Evolutionary conservation across 768 basidiomycete species (phyloP).

Genomic region (Zangia roseola): DNA sequence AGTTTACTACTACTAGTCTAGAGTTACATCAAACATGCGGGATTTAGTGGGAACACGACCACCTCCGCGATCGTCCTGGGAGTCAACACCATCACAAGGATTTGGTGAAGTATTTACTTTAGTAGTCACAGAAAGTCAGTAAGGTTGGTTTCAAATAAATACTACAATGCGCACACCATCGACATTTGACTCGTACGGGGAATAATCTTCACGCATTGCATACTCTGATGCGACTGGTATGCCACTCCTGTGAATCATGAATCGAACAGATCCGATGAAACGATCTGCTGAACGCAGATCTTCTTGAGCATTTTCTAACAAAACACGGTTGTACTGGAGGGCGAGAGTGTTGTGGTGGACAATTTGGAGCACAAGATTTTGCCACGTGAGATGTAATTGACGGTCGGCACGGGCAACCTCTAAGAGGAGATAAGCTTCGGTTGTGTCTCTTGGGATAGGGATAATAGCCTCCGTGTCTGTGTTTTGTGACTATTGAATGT

Average conservation of each 20-base stretch:
- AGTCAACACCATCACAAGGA: too few relatives aligned
- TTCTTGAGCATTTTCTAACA: conserved; percentile 1
- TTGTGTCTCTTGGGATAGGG: not conserved
- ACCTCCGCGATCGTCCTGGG: too few relatives aligned
- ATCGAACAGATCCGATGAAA: not conserved
- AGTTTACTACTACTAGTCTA: too few relatives aligned
- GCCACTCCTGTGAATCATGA: not conserved
- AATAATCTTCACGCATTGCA: conserved; percentile 3
- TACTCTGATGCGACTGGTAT: not conserved
- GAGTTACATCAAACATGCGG: too few relatives aligned
- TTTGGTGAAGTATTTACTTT: too few relatives aligned
- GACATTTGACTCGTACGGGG: too few relatives aligned
- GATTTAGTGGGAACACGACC: too few relatives aligned
- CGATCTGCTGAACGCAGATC: not conserved
- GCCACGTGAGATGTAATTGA: not conserved
- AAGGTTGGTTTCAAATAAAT: too few relatives aligned
- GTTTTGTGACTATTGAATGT: too few relatives aligned
- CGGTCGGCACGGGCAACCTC: not conserved
- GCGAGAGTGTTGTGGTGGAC: not conserved
- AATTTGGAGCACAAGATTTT: not conserved
- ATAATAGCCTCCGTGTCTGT: not conserved
- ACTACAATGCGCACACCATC: too few relatives aligned
- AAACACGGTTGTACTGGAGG: conserved; percentile 1
- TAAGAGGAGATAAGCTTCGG: conserved; percentile 2
- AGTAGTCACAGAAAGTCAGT: too few relatives aligned